Conservation (phyloP, 169 alveolate species). For the Plasmodium gallinaceum region DNA sequence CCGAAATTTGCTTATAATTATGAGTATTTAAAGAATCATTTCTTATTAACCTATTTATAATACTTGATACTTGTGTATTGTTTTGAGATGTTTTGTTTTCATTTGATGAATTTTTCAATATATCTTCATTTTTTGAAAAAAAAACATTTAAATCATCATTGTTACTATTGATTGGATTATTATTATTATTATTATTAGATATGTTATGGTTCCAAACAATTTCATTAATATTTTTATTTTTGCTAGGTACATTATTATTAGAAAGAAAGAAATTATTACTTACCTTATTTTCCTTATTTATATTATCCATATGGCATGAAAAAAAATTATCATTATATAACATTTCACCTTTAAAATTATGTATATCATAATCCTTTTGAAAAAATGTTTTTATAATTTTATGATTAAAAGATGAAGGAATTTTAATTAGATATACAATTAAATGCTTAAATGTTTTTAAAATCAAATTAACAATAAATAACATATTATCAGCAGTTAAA, state of each 20-base stretch:
- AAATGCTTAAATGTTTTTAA: conserved; percentile 75
- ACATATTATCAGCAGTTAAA: conserved; percentile 62
- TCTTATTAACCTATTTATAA: conserved; percentile 8
- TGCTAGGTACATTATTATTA: neutral
- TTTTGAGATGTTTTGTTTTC: neutral
- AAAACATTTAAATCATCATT: neutral
- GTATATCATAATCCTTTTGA: conserved; percentile 15
- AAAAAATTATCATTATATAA: neutral
- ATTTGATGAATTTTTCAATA: no score
- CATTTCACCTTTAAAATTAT: conserved; percentile 10
- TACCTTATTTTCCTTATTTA: neutral
- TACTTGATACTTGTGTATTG: neutral
- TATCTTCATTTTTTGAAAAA: neutral
- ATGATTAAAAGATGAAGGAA: conserved; percentile 57
- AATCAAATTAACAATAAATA: conserved; percentile 56
- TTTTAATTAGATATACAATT: conserved; percentile 49
- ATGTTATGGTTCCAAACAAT: neutral
- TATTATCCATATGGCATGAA: neutral
- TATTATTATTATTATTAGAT: neutral
- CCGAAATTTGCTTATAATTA: conserved; percentile 70
- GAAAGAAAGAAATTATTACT: conserved; percentile 1
- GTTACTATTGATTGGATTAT: neutral
- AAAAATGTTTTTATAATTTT: conserved; percentile 67
- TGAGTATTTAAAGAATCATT: conserved; percentile 19
- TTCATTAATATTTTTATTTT: conserved; percentile 1